phyloP scores from a whole-genome alignment of 257 asterid genomes.

The Solanum appendiculatum region DNA sequence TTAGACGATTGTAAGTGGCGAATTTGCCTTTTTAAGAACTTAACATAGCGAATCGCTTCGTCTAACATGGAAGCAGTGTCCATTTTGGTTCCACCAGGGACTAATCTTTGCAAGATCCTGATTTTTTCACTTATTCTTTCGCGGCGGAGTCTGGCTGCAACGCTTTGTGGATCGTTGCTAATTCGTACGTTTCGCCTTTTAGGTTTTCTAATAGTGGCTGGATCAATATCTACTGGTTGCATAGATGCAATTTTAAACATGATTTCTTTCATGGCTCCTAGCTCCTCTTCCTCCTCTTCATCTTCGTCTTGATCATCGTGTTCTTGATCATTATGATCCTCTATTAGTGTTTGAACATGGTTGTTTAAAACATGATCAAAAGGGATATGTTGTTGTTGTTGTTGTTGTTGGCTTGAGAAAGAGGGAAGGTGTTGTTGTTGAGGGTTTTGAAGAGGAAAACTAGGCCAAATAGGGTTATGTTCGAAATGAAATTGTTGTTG shows the following conservation, averaged over 20 bases:
- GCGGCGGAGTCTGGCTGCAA: constrained; percentile 84
- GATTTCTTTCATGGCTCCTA: constrained; percentile 86
- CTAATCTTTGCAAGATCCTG: constrained; percentile 66
- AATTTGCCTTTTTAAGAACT: constrained; percentile 72
- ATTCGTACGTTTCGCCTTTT: constrained; percentile 65
- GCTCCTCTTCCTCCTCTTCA: constrained; percentile 39
- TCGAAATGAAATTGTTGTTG: constrained; percentile 5
- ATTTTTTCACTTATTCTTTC: constrained; percentile 83
- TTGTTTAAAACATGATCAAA: not conserved
- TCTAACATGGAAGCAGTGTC: constrained; percentile 91
- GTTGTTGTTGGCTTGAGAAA: not conserved
- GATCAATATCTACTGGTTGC: constrained; percentile 93
- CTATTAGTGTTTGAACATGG: not conserved
- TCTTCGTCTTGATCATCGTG: constrained; percentile 4
- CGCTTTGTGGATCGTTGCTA: constrained; percentile 89
- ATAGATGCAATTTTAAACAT: constrained; percentile 89
- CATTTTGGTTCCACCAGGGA: constrained; percentile 85
- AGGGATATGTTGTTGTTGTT: not conserved
- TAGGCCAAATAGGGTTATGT: constrained; percentile 29
- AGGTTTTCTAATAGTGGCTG: constrained; percentile 57
- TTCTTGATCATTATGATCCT: not conserved
- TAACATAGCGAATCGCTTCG: constrained; percentile 81
- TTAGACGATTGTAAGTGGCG: constrained; percentile 33
- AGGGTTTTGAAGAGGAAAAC: constrained; percentile 6
- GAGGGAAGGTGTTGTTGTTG: constrained; percentile 8